A percentile compares a stretch with the other conserved stretches of the same genome.
These are phyloP conservation scores for Nakaseomyces uthaithaninus DNA, from an alignment of 1,139 yeast species.

Conservation along the genomic window DNA sequence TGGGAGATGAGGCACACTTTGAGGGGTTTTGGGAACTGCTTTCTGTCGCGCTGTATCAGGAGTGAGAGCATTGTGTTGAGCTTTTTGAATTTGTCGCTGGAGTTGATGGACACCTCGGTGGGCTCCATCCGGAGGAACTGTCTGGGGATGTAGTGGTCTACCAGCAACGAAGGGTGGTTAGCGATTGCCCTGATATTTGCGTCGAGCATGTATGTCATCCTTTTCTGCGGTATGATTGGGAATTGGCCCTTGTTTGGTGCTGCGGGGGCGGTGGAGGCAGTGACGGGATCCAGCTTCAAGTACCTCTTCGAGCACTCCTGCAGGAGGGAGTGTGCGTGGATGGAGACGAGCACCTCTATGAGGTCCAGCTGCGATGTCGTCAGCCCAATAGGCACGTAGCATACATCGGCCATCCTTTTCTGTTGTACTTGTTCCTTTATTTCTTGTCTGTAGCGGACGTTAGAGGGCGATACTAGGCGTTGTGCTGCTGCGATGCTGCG, in stretches of 20 bases:
- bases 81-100: slow-evolving; percentile 52
- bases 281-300: slow-evolving; percentile 9
- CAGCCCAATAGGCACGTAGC: slow-evolving; percentile 48
- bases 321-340: slow-evolving; percentile 42
- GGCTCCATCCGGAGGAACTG: slow-evolving; percentile 57
- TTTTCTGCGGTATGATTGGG: slow-evolving; percentile 26
- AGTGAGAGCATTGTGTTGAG: slow-evolving; percentile 45
- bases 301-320: slow-evolving; percentile 10
- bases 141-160: slow-evolving; percentile 68
- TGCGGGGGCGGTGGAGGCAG: too few relatives aligned
- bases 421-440: too few relatives aligned
- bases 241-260: slow-evolving; percentile 8
- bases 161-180: slow-evolving; percentile 61
- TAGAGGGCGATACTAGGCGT: too few relatives aligned
- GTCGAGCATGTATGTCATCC: slow-evolving; percentile 38
- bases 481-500: too few relatives aligned
- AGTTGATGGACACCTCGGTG: slow-evolving; percentile 43
- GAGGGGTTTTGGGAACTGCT: slow-evolving; percentile 14
- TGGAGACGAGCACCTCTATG: slow-evolving; percentile 43
- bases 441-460: too few relatives aligned
- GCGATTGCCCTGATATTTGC: slow-evolving; percentile 44
- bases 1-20: slow-evolving; percentile 49
- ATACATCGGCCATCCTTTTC: slow-evolving; percentile 29
- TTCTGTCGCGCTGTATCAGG: slow-evolving; percentile 17
- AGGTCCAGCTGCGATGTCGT: slow-evolving; percentile 51